A percentile compares a stretch with the other conserved stretches of the same genome.
phyloP scores from a whole-genome alignment of 2,329 filamentous ascomycete species.

The Phaeosphaeriaceae sp. region DNA sequence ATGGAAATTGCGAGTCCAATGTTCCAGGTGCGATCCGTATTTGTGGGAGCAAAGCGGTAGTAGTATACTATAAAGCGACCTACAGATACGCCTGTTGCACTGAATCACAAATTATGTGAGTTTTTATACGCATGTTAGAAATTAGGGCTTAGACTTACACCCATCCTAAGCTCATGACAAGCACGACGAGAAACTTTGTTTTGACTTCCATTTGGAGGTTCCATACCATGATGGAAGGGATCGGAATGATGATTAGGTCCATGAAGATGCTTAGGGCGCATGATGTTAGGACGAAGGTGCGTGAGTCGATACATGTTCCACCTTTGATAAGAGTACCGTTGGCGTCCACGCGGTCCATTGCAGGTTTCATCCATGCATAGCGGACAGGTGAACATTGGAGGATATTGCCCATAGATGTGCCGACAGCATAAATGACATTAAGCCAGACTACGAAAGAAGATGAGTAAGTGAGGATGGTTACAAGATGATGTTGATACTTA shows the following conservation, averaged over 20 bases:
- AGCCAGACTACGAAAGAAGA: slow-evolving; percentile 31
- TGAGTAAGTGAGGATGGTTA: neutral
- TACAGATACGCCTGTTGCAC: slow-evolving; percentile 42
- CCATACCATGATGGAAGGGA: slow-evolving; percentile 54
- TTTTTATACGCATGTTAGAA: too few species aligned
- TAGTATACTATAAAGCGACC: slow-evolving; percentile 50
- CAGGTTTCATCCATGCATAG: slow-evolving; percentile 36
- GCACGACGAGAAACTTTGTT: slow-evolving; percentile 42
- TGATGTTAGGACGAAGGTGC: slow-evolving; percentile 42
- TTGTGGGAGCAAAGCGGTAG: slow-evolving; percentile 45
- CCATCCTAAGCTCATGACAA: slow-evolving; percentile 45
- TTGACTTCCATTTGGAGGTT: slow-evolving; percentile 50
- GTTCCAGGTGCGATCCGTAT: slow-evolving; percentile 41
- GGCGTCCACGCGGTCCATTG: slow-evolving; percentile 38
- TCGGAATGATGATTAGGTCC: slow-evolving; percentile 49
- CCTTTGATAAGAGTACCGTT: slow-evolving; percentile 33
- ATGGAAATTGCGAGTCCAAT: slow-evolving; percentile 48
- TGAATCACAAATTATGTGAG: too few species aligned
- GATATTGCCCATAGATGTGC: slow-evolving; percentile 43
- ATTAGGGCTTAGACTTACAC: too few species aligned
- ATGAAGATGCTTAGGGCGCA: slow-evolving; percentile 47
- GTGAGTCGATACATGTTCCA: slow-evolving; percentile 43
- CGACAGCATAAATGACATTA: slow-evolving; percentile 43
- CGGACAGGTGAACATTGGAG: slow-evolving; percentile 44
- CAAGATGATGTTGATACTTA: slow-evolving; percentile 10